These are phyloP conservation scores for Exophiala oligosperma DNA, from an alignment of 2,329 filamentous ascomycete genomes.

Conservation along the genomic window DNA sequence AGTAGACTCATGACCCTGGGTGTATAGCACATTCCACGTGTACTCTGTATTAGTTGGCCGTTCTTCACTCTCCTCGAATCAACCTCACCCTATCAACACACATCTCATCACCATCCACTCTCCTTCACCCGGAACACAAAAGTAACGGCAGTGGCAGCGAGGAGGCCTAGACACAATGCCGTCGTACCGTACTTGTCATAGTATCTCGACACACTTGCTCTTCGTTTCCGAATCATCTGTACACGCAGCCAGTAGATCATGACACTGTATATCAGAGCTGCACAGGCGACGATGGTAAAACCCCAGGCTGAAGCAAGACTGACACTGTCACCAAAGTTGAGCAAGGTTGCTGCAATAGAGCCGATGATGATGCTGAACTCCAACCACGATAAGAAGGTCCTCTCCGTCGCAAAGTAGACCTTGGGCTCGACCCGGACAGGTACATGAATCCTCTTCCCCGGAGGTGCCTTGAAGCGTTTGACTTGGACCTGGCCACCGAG, in stretches of 20 bases:
- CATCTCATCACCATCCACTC: conserved; percentile 37
- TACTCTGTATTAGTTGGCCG: too few species aligned
- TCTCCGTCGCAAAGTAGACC: conserved; percentile 93
- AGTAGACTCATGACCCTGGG: too few species aligned
- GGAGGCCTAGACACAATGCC: conserved; percentile 69
- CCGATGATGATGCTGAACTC: conserved; percentile 96
- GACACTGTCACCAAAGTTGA: conserved; percentile 72
- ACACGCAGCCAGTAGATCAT: conserved; percentile 86
- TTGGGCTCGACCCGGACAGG: conserved; percentile 95
- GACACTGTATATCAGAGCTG: conserved; percentile 79
- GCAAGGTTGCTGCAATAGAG: conserved; percentile 77
- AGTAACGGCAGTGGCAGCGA: conserved; percentile 74
- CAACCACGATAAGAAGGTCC: conserved; percentile 95
- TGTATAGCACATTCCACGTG: too few species aligned
- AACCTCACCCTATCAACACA: neutral
- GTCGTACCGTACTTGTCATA: conserved; percentile 88
- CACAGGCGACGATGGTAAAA: conserved; percentile 79
- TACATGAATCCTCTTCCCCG: conserved; percentile 75
- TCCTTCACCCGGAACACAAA: conserved; percentile 75
- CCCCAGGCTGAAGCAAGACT: conserved; percentile 70
- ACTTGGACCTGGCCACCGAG: conserved; percentile 43
- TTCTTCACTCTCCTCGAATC: neutral
- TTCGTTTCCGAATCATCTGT: conserved; percentile 75
- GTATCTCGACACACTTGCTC: conserved; percentile 72
- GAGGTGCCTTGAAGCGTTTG: conserved; percentile 59